phyloP scores from a whole-genome alignment of 2,329 filamentous ascomycete species.

The Leptographium lundbergii region DNA sequence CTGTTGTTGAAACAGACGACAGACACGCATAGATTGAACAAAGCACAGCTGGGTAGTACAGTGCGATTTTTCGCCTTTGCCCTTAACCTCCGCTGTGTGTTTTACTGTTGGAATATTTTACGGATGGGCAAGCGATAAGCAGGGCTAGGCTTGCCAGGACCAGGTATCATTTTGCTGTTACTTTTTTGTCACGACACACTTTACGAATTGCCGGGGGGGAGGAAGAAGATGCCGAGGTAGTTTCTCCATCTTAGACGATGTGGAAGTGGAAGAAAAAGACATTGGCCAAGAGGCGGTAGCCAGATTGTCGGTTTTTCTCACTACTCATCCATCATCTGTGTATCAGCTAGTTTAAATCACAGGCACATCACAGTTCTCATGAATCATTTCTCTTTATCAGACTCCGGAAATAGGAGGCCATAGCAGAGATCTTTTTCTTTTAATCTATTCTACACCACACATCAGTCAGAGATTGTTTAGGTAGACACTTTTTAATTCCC shows the following conservation, averaged over 20 bases:
- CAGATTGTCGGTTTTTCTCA: neutral
- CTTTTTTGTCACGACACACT: neutral
- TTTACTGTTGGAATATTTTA: neutral
- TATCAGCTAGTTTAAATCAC: neutral
- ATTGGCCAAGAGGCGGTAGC: neutral
- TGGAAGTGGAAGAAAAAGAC: neutral
- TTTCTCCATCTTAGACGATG: neutral
- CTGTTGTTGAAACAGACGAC: neutral
- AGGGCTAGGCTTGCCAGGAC: neutral
- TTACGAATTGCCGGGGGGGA: neutral
- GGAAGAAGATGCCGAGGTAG: neutral
- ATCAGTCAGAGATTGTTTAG: no score
- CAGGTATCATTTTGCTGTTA: neutral
- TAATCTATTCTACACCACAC: no score
- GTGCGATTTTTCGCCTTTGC: neutral
- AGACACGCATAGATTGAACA: neutral
- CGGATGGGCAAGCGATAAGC: neutral
- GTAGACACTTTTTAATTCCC: no score
- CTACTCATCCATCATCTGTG: conserved; percentile 1
- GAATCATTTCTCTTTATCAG: neutral
- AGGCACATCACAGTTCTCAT: neutral
- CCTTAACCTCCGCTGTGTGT: neutral
- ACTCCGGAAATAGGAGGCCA: neutral
- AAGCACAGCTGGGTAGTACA: neutral
- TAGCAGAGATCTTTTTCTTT: no score